Evolutionary conservation across 2,329 filamentous ascomycete species (phyloP).

Genomic region (Cercospora berteroae): DNA sequence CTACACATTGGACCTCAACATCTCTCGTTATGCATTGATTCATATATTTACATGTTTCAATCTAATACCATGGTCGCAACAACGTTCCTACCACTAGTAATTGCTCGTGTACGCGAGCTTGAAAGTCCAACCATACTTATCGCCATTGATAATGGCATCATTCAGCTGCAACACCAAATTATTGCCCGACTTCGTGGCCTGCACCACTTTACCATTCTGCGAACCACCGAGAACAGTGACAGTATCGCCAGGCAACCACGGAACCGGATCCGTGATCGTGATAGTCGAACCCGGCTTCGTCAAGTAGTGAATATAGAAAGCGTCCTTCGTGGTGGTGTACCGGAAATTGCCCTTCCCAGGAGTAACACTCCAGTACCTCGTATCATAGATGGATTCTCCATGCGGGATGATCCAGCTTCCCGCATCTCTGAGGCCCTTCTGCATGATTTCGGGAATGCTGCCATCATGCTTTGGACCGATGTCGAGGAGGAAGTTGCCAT

Average conservation of each 20-base stretch:
- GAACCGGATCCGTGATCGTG: conserved; percentile 4
- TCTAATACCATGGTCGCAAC: background rate
- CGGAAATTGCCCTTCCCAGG: conserved; percentile 34
- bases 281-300: conserved; percentile 35
- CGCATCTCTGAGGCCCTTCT: conserved; percentile 6
- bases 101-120: background rate
- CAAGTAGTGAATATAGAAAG: conserved; percentile 51
- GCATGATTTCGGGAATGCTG: conserved; percentile 9
- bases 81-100: background rate
- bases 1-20: background rate
- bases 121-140: conserved; percentile 1
- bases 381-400: conserved; percentile 15
- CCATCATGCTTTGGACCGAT: conserved; percentile 27
- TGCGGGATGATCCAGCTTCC: conserved; percentile 17
- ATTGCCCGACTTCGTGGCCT: background rate
- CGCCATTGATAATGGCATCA: background rate
- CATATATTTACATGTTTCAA: background rate
- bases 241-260: conserved; percentile 1
- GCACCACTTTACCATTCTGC: background rate
- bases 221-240: background rate
- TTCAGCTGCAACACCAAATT: conserved; percentile 4
- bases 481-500: conserved; percentile 32
- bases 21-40: background rate
- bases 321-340: conserved; percentile 51
- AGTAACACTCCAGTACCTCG: conserved; percentile 10